These are phyloP conservation scores for Nemania sp. DNA, from an alignment of 2,329 filamentous ascomycete genomes.

Conservation along the genomic window DNA sequence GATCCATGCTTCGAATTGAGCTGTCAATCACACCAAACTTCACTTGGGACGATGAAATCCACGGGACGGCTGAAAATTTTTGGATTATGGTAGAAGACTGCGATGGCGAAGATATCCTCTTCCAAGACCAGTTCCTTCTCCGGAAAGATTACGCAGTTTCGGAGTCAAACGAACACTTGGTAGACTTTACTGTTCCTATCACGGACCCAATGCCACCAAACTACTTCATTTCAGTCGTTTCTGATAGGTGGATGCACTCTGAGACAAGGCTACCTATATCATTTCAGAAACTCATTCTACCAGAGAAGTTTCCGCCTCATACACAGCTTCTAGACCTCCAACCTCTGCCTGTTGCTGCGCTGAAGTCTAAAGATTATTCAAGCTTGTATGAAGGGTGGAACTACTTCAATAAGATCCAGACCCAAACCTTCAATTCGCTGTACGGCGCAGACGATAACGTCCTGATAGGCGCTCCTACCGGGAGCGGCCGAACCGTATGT, in stretches of 20 bases:
- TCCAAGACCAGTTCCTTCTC: conserved; percentile 91
- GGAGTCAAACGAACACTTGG: conserved; percentile 89
- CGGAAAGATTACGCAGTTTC: conserved; percentile 84
- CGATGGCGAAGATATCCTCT: conserved; percentile 93
- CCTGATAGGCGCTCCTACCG: conserved; percentile 88
- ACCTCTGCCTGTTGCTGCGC: conserved; percentile 81
- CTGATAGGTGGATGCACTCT: conserved; percentile 97
- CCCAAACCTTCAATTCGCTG: conserved; percentile 92
- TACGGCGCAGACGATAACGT: conserved; percentile 93
- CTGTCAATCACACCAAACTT: conserved; percentile 93
- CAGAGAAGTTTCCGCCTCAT: conserved; percentile 93
- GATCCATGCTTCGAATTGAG: conserved; percentile 89
- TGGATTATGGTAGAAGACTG: conserved; percentile 98
- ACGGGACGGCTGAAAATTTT: conserved; percentile 88
- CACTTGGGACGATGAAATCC: conserved; percentile 88
- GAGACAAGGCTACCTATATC: conserved; percentile 92
- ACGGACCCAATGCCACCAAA: conserved; percentile 98
- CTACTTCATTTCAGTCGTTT: conserved; percentile 95
- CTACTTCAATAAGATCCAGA: conserved; percentile 96
- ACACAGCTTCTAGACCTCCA: conserved; percentile 92
- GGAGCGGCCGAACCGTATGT: conserved; percentile 95
- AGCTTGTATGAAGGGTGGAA: conserved; percentile 81
- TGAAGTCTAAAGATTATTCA: conserved; percentile 84
- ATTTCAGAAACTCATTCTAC: conserved; percentile 92
- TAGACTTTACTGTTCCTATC: conserved; percentile 96